These are phyloP conservation scores for Macadamia tetraphylla DNA, from an alignment of 164 flowering plant genomes.

Conservation along the genomic window DNA sequence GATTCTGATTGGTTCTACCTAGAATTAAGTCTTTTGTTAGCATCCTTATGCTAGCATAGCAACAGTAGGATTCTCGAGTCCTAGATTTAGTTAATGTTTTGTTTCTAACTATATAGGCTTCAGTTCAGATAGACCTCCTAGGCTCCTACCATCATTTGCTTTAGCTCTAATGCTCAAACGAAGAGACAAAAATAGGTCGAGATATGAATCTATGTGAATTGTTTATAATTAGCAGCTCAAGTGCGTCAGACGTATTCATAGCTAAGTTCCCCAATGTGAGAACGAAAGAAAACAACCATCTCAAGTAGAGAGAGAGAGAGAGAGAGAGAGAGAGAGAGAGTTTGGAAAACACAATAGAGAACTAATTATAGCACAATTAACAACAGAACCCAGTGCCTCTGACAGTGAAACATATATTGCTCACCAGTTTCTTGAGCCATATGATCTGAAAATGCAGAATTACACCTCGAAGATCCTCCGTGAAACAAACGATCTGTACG, in stretches of 20 bases:
- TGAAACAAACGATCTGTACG: conserved; percentile 45
- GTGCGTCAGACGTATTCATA: neutral
- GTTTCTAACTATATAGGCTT: neutral
- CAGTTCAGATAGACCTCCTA: neutral
- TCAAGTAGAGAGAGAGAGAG: no score
- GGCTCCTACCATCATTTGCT: neutral
- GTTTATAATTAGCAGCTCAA: neutral
- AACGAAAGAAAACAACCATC: no score
- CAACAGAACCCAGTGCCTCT: neutral
- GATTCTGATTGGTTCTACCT: no score
- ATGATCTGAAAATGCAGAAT: conserved; percentile 66
- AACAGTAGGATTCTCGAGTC: neutral
- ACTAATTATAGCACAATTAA: neutral
- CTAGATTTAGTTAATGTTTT: neutral
- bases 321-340: neutral
- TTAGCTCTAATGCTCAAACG: neutral
- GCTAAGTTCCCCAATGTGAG: neutral
- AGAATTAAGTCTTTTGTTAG: no score
- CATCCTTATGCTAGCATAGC: no score
- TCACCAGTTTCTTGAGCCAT: conserved; percentile 59
- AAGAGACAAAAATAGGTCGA: neutral
- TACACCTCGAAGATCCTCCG: conserved; percentile 39
- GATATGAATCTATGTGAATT: neutral
- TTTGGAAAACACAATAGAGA: neutral
- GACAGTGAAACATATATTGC: neutral